Percentiles rank a stretch among this genome's conserved stretches.
phyloP scores from a whole-genome alignment of 768 basidiomycete genomes.

The Favolaschia claudopus region DNA sequence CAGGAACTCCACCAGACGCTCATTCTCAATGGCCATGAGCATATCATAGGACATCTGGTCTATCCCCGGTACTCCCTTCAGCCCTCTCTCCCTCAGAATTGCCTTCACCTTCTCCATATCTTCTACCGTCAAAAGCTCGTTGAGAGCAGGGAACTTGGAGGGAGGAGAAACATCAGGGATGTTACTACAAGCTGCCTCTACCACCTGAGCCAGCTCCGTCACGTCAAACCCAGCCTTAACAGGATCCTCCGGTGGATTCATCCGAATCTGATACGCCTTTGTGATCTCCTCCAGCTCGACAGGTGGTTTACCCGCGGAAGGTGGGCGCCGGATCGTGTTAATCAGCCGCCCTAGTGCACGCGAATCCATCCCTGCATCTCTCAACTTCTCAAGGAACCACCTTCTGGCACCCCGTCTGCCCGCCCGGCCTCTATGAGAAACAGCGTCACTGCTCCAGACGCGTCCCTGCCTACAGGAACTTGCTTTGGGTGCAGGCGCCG shows the following conservation, averaged over 20 bases:
- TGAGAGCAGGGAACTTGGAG: neutral
- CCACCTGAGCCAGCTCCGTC: neutral
- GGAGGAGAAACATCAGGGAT: neutral
- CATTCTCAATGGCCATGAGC: neutral
- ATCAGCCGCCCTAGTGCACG: neutral
- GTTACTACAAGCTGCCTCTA: neutral
- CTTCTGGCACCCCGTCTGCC: neutral
- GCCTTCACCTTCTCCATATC: neutral
- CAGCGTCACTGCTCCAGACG: neutral
- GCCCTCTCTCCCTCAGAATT: neutral
- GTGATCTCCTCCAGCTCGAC: neutral
- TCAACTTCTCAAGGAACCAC: neutral
- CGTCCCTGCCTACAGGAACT: no score
- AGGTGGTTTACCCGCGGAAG: neutral
- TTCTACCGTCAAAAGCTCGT: neutral
- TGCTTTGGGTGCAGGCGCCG: no score
- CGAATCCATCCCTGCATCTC: neutral
- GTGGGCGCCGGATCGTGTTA: neutral
- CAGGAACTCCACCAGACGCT: neutral
- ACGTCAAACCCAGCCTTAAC: neutral
- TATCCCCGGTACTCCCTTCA: neutral
- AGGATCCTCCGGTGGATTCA: conserved; percentile 5
- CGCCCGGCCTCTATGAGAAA: neutral
- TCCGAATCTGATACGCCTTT: neutral
- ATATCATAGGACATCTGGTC: neutral